A percentile compares a stretch with the other conserved stretches of the same genome.
Conservation (phyloP, 2,329 filamentous ascomycete species). For the Xylariaceae sp. region DNA sequence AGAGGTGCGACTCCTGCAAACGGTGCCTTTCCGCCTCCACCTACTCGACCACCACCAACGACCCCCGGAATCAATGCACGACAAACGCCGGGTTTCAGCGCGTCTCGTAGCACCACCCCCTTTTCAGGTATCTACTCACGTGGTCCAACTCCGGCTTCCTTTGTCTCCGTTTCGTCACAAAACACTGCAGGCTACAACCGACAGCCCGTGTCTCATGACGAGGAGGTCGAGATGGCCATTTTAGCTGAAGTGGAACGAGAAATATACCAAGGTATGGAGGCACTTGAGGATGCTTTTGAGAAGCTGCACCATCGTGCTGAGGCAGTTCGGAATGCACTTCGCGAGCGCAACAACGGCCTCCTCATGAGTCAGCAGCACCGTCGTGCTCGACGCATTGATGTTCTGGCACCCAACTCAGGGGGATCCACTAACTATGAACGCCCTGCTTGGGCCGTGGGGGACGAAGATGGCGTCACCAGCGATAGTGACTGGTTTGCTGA, state of each 20-base stretch:
- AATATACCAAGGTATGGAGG: slow-evolving; percentile 92
- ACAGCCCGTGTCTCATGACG: slow-evolving; percentile 75
- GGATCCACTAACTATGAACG: slow-evolving; percentile 45
- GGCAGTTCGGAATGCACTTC: slow-evolving; percentile 68
- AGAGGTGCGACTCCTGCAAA: slow-evolving; percentile 51
- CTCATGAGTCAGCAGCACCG: slow-evolving; percentile 58
- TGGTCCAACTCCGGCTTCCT: slow-evolving; percentile 51
- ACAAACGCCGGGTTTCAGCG: slow-evolving; percentile 37
- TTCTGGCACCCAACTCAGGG: slow-evolving; percentile 46
- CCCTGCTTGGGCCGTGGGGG: slow-evolving; percentile 42
- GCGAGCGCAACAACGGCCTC: slow-evolving; percentile 76
- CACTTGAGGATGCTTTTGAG: slow-evolving; percentile 89
- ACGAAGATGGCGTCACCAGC: slow-evolving; percentile 43
- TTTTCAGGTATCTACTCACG: slow-evolving; percentile 49
- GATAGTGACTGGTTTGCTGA: slow-evolving; percentile 57
- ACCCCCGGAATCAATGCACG: slow-evolving; percentile 39
- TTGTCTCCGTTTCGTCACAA: slow-evolving; percentile 34
- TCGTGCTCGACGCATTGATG: slow-evolving; percentile 46
- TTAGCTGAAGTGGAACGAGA: slow-evolving; percentile 88
- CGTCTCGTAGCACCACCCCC: slow-evolving; percentile 44
- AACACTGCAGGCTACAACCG: slow-evolving; percentile 39
- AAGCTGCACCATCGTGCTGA: slow-evolving; percentile 82
- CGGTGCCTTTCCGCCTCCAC: slow-evolving; percentile 39
- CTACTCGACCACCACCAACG: slow-evolving; percentile 38
- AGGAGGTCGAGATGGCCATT: slow-evolving; percentile 87